A percentile compares a stretch with the other conserved stretches of the same genome.
These are phyloP conservation scores for Mycena haematopus DNA, from an alignment of 768 basidiomycete genomes.

Conservation along the genomic window DNA sequence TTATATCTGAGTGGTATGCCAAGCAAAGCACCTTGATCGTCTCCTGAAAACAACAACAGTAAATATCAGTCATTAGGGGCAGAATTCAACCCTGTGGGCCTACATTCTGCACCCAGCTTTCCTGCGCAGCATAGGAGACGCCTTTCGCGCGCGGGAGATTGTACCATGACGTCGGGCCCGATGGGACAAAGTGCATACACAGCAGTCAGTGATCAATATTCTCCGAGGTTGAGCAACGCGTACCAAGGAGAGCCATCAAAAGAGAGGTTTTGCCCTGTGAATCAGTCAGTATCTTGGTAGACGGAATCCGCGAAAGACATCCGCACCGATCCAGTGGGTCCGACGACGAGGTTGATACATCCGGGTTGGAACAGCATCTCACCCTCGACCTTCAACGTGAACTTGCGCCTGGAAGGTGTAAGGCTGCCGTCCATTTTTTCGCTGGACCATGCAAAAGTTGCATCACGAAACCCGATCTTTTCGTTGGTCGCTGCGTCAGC, in stretches of 20 bases:
- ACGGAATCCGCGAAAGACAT: background rate
- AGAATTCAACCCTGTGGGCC: background rate
- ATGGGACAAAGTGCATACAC: slow-evolving; percentile 63
- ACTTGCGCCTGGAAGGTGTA: slow-evolving; percentile 54
- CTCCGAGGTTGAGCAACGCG: background rate
- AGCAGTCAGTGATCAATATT: background rate
- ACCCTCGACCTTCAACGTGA: slow-evolving; percentile 55
- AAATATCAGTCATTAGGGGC: background rate
- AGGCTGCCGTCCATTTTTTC: slow-evolving; percentile 34
- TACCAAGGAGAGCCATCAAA: slow-evolving; percentile 66
- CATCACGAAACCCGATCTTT: slow-evolving; percentile 60
- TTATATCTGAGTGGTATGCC: background rate
- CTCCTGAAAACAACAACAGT: slow-evolving; percentile 38
- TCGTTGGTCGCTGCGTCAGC: slow-evolving; percentile 27
- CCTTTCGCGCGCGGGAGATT: slow-evolving; percentile 65
- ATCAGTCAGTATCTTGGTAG: background rate
- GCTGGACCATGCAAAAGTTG: slow-evolving; percentile 63
- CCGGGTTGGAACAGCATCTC: slow-evolving; percentile 61
- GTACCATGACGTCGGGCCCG: slow-evolving; percentile 64
- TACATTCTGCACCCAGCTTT: slow-evolving; percentile 81
- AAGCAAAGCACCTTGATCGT: slow-evolving; percentile 56
- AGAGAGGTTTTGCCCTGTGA: slow-evolving; percentile 64
- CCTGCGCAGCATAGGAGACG: slow-evolving; percentile 83
- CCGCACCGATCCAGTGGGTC: slow-evolving; percentile 56
- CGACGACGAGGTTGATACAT: slow-evolving; percentile 64